phyloP scores from a whole-genome alignment of 2,329 filamentous ascomycete genomes.

The Arachnomyces sp. region DNA sequence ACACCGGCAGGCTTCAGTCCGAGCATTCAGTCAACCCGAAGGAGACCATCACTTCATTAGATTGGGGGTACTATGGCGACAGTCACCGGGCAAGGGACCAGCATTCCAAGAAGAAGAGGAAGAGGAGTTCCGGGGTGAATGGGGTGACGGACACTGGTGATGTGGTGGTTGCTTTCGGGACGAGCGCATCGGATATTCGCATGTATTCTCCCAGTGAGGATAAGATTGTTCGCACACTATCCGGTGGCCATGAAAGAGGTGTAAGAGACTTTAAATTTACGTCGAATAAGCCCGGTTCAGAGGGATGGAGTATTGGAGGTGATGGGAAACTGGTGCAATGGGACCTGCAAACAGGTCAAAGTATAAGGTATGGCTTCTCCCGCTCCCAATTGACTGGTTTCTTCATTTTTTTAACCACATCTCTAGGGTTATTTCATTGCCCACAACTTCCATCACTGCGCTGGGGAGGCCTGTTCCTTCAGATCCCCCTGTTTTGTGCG shows the following conservation, averaged over 20 bases:
- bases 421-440: slow-evolving; percentile 36
- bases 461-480: slow-evolving; percentile 36
- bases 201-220: slow-evolving; percentile 45
- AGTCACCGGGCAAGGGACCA: slow-evolving; percentile 28
- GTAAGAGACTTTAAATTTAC: slow-evolving; percentile 47
- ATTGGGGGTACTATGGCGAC: slow-evolving; percentile 42
- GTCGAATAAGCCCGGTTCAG: slow-evolving; percentile 27
- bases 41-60: slow-evolving; percentile 42
- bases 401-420: slow-evolving; percentile 10
- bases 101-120: slow-evolving; percentile 45
- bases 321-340: slow-evolving; percentile 48
- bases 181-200: slow-evolving; percentile 41
- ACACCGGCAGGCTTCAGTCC: slow-evolving; percentile 43
- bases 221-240: slow-evolving; percentile 37
- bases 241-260: slow-evolving; percentile 40
- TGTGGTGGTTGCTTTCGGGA: slow-evolving; percentile 44
- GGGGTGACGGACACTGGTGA: slow-evolving; percentile 26
- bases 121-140: slow-evolving; percentile 38
- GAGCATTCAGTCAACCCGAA: slow-evolving; percentile 43
- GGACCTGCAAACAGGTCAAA: slow-evolving; percentile 40
- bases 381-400: slow-evolving; percentile 2
- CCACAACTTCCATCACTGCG: slow-evolving; percentile 33
- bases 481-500: slow-evolving; percentile 40
- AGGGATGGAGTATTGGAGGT: slow-evolving; percentile 48
- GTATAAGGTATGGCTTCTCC: slow-evolving; percentile 31